These are phyloP conservation scores for Pseudotsuga menziesii DNA, from an alignment of 75 land plant species.

Conservation along the genomic window DNA sequence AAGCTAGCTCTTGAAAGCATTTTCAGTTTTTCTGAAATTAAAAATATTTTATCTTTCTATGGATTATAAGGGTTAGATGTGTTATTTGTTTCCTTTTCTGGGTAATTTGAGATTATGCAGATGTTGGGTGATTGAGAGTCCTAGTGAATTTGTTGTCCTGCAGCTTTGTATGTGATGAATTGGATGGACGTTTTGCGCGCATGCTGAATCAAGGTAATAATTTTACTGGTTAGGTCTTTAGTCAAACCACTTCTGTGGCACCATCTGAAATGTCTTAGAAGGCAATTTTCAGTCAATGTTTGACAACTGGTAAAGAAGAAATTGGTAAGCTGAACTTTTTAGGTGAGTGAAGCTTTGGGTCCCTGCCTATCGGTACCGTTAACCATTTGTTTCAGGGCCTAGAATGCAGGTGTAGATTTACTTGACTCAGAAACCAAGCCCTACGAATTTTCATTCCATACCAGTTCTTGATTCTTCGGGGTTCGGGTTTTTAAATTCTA, in stretches of 20 bases:
- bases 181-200: constrained; percentile 98
- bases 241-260: background rate
- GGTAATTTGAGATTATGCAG: background rate
- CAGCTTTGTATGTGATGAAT: constrained; percentile 93
- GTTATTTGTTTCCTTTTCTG: background rate
- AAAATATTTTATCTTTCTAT: background rate
- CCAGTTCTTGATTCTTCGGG: too few species aligned
- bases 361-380: too few species aligned
- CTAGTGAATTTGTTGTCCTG: background rate
- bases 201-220: constrained; percentile 85
- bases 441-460: too few species aligned
- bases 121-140: constrained; percentile 12
- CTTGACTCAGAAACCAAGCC: too few species aligned
- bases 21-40: too few species aligned
- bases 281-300: background rate
- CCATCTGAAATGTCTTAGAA: background rate
- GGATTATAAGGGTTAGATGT: background rate
- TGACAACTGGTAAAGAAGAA: background rate
- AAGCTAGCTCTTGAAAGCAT: too few species aligned
- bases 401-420: too few species aligned
- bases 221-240: background rate
- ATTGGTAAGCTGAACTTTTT: too few species aligned
- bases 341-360: too few species aligned
- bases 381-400: too few species aligned
- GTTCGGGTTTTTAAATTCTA: too few species aligned